Percentiles rank a stretch among this genome's conserved stretches.
Evolutionary conservation across 192 early-diverging fungal genomes (phyloP).

Genomic region (Coemansia sp.): DNA sequence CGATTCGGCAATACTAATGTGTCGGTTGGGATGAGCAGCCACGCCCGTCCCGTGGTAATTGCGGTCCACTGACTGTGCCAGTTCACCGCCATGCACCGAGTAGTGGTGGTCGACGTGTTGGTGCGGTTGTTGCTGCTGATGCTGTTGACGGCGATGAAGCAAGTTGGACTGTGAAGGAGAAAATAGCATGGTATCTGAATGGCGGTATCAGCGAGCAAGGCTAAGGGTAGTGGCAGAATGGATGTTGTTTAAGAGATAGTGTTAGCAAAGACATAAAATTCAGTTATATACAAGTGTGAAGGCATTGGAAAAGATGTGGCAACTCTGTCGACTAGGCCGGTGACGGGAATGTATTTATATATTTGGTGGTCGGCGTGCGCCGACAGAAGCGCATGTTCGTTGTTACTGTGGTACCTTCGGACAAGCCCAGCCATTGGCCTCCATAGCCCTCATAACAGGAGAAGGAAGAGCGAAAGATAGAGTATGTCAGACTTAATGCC

Average conservation of each 20-base stretch:
- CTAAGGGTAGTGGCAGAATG: not conserved
- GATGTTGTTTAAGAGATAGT: not conserved
- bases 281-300: not conserved
- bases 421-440: not conserved
- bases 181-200: not conserved
- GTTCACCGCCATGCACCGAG: not conserved
- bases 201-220: not conserved
- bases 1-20: constrained; percentile 17
- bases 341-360: not conserved
- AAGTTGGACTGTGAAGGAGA: not conserved
- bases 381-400: not conserved
- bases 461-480: no score
- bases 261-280: not conserved
- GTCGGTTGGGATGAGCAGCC: not conserved
- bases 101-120: not conserved
- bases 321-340: not conserved
- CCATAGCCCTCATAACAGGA: not conserved
- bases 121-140: not conserved
- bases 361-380: not conserved
- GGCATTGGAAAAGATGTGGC: not conserved
- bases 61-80: not conserved
- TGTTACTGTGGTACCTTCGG: not conserved
- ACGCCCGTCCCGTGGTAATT: not conserved
- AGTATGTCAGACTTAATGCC: no score
- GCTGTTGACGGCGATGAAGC: constrained; percentile 9